Conservation (phyloP, 768 basidiomycete species). For the Calvatia gigantea region DNA sequence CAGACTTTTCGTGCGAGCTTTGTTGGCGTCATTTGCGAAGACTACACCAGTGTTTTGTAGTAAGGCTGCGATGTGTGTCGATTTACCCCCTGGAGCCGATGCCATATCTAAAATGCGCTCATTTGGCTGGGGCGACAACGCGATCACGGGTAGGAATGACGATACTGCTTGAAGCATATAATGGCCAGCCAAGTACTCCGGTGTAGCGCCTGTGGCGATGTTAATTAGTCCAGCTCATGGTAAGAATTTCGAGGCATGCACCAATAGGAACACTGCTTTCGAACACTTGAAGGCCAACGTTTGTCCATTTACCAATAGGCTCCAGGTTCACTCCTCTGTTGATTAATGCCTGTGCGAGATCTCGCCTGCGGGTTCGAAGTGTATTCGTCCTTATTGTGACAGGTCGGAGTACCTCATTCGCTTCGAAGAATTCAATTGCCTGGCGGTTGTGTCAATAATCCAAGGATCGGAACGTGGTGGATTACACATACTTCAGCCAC, state of each 20-base stretch:
- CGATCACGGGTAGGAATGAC: constrained; percentile 98
- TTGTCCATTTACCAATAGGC: constrained; percentile 99
- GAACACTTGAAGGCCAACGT: constrained; percentile 98
- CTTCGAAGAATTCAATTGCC: constrained; percentile 98
- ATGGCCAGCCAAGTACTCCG: constrained; percentile 97
- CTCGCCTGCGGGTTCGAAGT: constrained; percentile 86
- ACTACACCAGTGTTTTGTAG: constrained; percentile 97
- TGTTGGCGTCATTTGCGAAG: constrained; percentile 96
- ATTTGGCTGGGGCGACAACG: constrained; percentile 86
- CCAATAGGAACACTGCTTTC: constrained; percentile 95
- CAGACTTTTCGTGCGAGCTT: constrained; percentile 90
- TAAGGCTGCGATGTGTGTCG: constrained; percentile 95
- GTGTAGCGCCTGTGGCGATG: constrained; percentile 59
- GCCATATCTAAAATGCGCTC: constrained; percentile 98
- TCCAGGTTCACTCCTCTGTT: constrained; percentile 97
- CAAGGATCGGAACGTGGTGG: neutral
- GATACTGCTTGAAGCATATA: constrained; percentile 99
- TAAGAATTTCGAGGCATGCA: neutral
- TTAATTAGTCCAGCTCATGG: neutral
- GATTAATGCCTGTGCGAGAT: constrained; percentile 89
- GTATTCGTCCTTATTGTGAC: constrained; percentile 99
- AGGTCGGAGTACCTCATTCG: constrained; percentile 92
- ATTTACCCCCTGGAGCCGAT: constrained; percentile 96
- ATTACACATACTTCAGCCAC: constrained; percentile 71
- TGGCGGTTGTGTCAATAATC: constrained; percentile 27